Evolutionary conservation across 768 basidiomycete species (phyloP).

Genomic region (Fomitopsis serialis): DNA sequence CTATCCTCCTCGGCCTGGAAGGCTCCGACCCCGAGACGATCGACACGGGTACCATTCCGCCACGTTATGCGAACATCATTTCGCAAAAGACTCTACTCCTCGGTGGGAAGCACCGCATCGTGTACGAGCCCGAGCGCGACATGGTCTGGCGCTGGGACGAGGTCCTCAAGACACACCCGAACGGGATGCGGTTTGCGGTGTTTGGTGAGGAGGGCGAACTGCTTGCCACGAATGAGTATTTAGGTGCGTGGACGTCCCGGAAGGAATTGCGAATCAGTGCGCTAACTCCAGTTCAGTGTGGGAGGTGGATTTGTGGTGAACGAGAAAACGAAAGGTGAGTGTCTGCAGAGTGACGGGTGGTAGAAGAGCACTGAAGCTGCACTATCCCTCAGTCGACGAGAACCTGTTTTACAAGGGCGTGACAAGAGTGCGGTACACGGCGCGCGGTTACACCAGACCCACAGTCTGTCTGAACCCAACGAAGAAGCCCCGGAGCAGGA

Average conservation of each 20-base stretch:
- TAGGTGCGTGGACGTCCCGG: conserved; percentile 34
- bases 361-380: neutral
- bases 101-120: conserved; percentile 68
- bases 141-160: conserved; percentile 92
- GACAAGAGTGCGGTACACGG: conserved; percentile 75
- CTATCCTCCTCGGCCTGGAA: conserved; percentile 79
- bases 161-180: conserved; percentile 84
- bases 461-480: conserved; percentile 36
- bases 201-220: conserved; percentile 80
- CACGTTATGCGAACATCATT: conserved; percentile 68
- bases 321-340: conserved; percentile 80
- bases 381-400: conserved; percentile 60
- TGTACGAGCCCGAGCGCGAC: conserved; percentile 84
- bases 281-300: conserved; percentile 40
- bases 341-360: neutral
- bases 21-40: conserved; percentile 93
- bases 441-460: conserved; percentile 68
- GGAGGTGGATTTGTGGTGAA: conserved; percentile 96
- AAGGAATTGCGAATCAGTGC: neutral
- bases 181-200: conserved; percentile 90
- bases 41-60: conserved; percentile 77
- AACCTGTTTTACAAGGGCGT: conserved; percentile 94
- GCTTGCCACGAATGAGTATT: conserved; percentile 93
- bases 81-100: conserved; percentile 62
- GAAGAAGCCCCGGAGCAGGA: conserved; percentile 12